Evolutionary conservation across 441 rosid species (phyloP).

Genomic region (Croton laevigatus): DNA sequence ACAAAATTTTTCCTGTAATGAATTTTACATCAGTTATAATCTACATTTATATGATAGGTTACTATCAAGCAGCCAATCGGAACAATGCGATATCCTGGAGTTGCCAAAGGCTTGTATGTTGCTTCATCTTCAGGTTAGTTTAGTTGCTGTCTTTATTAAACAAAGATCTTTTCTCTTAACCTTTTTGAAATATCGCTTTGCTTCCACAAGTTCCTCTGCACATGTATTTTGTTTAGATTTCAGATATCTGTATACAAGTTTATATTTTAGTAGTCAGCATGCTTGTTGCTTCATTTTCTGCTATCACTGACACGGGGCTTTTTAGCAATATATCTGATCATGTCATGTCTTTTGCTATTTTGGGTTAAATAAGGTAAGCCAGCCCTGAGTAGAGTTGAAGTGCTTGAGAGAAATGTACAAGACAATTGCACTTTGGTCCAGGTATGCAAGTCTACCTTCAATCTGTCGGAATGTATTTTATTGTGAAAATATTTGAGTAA

Average conservation of each 20-base stretch:
- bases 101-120: slow-evolving; percentile 83
- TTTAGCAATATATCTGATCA: neutral
- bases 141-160: slow-evolving; percentile 8
- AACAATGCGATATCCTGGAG: slow-evolving; percentile 64
- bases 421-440: slow-evolving; percentile 56
- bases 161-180: neutral
- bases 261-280: neutral
- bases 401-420: slow-evolving; percentile 59
- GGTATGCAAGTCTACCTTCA: slow-evolving; percentile 35
- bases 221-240: neutral
- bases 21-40: slow-evolving; percentile 2
- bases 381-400: slow-evolving; percentile 74
- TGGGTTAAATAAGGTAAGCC: slow-evolving; percentile 51
- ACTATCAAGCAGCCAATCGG: slow-evolving; percentile 78
- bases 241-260: slow-evolving; percentile 6
- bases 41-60: slow-evolving; percentile 41
- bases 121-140: slow-evolving; percentile 68
- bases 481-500: neutral
- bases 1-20: slow-evolving; percentile 10
- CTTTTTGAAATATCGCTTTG: slow-evolving; percentile 13
- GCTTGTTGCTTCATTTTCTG: neutral
- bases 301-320: neutral
- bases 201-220: slow-evolving; percentile 2
- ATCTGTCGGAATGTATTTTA: neutral
- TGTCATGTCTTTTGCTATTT: neutral